Base-by-base conservation (phyloP, 768 basidiomycete genomes). In the Pisolithus marmoratus region DNA sequence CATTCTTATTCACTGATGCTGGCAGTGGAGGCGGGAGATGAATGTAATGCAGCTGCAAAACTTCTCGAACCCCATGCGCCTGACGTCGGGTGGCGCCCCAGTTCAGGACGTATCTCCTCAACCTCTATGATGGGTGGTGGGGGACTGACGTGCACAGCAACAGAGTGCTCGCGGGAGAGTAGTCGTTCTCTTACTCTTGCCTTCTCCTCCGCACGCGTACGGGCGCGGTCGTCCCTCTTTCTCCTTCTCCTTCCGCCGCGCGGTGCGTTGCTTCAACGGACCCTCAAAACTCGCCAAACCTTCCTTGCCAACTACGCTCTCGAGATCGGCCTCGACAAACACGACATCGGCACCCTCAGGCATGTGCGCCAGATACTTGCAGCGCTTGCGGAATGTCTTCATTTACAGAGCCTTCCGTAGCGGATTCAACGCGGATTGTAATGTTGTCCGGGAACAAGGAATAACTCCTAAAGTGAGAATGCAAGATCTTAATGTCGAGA, bases 351-450 rank as follows among this genome's bases (percentile, higher is more conserved):
- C 85, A 41, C 90, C 85, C 52, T 91, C 85, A 1, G 94, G 90
- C 59, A 97, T 77, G 68, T 98, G 94, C 4, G 83, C 83, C 55
- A 99, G 85, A 67, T 97, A 98, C 65, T 94, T 95, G 76, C 92
- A 97, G 29, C 94, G 85, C 69, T 92, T 90, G 45, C 94, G 84
- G 24, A 99, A 74, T n/a, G 54, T 96, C 94, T 54, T 94, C 94
- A 66, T 95, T 90, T 58, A 99, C 86, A 1, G 87, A 81, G 41
- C 88, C 81, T 64, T 90, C 85, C 2, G 81, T 75, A 22, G 79
- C 74, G 14, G 83, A 83, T 59, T 92, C 90, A 26, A 96, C 85
- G n/a, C 81, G 79, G 29, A 96, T 77, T 5, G 78, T 76, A 58
- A 99, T 87, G 15, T 75, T 75, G 61, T 90, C 83, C 0, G 95